Percentiles rank a stretch among this genome's conserved stretches.
Conservation (phyloP, 2,329 filamentous ascomycete species). For the Xylariaceae sp. region DNA sequence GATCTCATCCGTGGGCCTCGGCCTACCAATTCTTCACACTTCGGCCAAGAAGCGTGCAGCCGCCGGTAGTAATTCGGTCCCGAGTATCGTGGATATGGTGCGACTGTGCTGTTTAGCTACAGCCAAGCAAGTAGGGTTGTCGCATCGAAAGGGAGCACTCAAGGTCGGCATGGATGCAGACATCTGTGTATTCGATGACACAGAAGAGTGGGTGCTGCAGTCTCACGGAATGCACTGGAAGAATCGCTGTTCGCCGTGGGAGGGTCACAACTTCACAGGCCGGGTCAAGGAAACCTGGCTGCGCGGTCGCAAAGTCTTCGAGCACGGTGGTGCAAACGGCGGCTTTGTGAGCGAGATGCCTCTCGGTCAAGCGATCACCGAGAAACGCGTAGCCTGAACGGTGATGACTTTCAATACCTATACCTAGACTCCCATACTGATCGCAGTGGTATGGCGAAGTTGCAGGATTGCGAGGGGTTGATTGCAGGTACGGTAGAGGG, state of each 20-base stretch:
- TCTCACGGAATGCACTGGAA: conserved; percentile 86
- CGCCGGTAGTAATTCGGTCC: conserved; percentile 39
- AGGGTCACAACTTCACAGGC: conserved; percentile 72
- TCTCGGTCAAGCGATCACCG: conserved; percentile 53
- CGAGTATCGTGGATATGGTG: conserved; percentile 71
- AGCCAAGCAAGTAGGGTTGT: conserved; percentile 79
- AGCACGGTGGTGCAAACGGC: conserved; percentile 50
- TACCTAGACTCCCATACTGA: too few relatives aligned
- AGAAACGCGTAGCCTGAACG: conserved; percentile 48
- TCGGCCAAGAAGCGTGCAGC: conserved; percentile 61
- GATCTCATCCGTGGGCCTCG: conserved; percentile 89
- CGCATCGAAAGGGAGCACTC: conserved; percentile 76
- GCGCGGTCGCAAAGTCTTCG: conserved; percentile 70
- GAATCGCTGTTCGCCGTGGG: conserved; percentile 88
- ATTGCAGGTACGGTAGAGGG: too few relatives aligned
- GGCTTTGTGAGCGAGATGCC: conserved; percentile 50
- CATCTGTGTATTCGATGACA: conserved; percentile 86
- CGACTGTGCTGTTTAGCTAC: conserved; percentile 83
- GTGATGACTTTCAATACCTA: too few relatives aligned
- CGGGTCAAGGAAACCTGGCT: conserved; percentile 84
- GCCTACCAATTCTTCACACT: conserved; percentile 85
- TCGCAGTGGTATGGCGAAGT: too few relatives aligned
- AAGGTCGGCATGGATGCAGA: conserved; percentile 82
- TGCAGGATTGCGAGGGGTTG: too few relatives aligned
- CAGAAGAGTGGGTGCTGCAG: conserved; percentile 69